Base-by-base conservation (phyloP, 192 early-diverging fungal species). In the Geranomyces michiganensis region DNA sequence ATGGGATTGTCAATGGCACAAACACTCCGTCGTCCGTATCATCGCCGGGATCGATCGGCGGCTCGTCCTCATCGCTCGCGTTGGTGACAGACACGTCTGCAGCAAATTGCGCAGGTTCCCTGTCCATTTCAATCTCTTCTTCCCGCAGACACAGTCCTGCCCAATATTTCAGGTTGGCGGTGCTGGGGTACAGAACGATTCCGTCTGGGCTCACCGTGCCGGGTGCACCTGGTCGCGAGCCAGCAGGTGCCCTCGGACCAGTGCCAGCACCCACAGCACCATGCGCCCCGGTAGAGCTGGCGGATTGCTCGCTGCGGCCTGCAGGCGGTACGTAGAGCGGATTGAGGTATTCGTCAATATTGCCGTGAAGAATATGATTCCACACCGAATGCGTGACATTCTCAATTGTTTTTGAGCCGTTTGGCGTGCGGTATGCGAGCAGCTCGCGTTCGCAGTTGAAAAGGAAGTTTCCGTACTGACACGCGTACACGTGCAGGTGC, bases 401-500 rank as follows among this genome's bases (percentile, higher is more conserved):
- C 45, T 77, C 49, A 14, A 78, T 63, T 32, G 6, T 31, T 19
- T 29, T 29, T 17, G 3, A 8, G 15, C 0, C 33, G 0, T 48
- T 67, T 13, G 63, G 53, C 1, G 43, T 31, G 14, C 72, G 67
- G 56, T 66, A 76, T 8, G 78, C 71, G 14, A 48, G 47, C 12
- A 93, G 88, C 70, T 99, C 95, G 45, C 80, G 78, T 76, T 95
- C 92, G 55, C 87, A 89, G 77, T 99, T 97, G 75, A 92, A 94
- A 65, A 99, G 41, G 67, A 99, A 97, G 22, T 90, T 94, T 17
- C 97, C 97, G 84, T 92, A 97, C 77, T 94, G 93, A 74, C 94
- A 95, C 43, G 92, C 87, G 70, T 96, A 93, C 53, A 92, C 79
- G 76, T 94, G 91, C 77, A 89, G 89, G 76, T 94, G 93, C 48